Percentiles rank a stretch among this genome's conserved stretches.
phyloP scores from a whole-genome alignment of 768 basidiomycete species.

The Chiua virens region DNA sequence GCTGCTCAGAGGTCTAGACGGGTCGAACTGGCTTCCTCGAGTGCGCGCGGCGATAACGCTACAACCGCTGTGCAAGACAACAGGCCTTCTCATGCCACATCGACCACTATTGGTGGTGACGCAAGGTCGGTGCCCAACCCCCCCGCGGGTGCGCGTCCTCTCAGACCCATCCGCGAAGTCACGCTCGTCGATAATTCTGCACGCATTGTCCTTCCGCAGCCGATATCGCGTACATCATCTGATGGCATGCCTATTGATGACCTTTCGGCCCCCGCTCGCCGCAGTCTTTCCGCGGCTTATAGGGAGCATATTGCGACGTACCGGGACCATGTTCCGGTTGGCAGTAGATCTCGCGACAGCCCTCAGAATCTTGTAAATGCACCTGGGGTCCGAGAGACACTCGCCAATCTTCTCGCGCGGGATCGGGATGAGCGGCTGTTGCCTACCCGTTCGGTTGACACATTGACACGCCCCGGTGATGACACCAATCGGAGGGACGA shows the following conservation, averaged over 20 bases:
- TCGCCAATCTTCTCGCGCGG: slow-evolving; percentile 24
- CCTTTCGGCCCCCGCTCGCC: slow-evolving; percentile 9
- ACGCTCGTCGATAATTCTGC: slow-evolving; percentile 19
- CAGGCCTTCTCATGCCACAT: neutral
- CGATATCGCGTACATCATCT: slow-evolving; percentile 27
- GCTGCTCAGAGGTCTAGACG: slow-evolving; percentile 24
- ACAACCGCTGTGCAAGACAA: neutral
- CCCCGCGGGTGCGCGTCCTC: slow-evolving; percentile 12
- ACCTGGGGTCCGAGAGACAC: slow-evolving; percentile 23
- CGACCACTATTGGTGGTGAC: neutral
- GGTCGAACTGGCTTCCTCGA: slow-evolving; percentile 16
- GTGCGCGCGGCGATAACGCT: slow-evolving; percentile 6
- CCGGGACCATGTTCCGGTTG: slow-evolving; percentile 12
- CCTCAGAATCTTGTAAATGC: slow-evolving; percentile 22
- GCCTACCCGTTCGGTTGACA: slow-evolving; percentile 8
- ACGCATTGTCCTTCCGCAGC: slow-evolving; percentile 18
- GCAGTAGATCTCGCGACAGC: slow-evolving; percentile 9
- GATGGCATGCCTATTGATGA: slow-evolving; percentile 22
- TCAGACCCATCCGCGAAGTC: slow-evolving; percentile 16
- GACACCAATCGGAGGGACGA: slow-evolving; percentile 14
- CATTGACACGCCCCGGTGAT: neutral
- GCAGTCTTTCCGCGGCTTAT: slow-evolving; percentile 21
- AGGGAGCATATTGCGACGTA: slow-evolving; percentile 19
- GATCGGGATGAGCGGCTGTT: slow-evolving; percentile 21
- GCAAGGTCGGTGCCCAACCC: slow-evolving; percentile 3